These are phyloP conservation scores for Neofusicoccum ribis DNA, from an alignment of 2,329 filamentous ascomycete species.

Conservation along the genomic window DNA sequence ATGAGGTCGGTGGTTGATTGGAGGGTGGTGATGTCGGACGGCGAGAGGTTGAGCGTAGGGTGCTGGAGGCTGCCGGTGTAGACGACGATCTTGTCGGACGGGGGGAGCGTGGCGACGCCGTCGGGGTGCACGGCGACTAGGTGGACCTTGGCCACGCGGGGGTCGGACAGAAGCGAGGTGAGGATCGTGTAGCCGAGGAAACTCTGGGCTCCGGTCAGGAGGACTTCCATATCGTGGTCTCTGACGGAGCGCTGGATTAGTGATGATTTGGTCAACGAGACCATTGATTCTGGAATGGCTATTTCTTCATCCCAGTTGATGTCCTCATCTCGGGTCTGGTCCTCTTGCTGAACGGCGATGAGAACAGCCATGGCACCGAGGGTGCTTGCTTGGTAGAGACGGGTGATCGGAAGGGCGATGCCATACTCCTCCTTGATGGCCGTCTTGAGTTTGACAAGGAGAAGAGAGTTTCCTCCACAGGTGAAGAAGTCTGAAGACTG, in stretches of 20 bases:
- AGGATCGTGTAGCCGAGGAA: constrained; percentile 22
- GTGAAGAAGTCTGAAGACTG: constrained; percentile 35
- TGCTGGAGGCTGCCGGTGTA: constrained; percentile 41
- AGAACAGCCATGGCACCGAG: constrained; percentile 38
- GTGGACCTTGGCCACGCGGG: constrained; percentile 34
- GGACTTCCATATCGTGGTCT: background rate
- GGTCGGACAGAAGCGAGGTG: constrained; percentile 33
- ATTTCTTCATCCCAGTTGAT: constrained; percentile 43
- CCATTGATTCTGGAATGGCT: constrained; percentile 20
- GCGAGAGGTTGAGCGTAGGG: constrained; percentile 40
- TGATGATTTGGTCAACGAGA: too few relatives aligned
- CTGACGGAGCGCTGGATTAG: background rate
- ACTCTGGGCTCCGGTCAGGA: constrained; percentile 25
- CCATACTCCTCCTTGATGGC: constrained; percentile 36
- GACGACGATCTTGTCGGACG: constrained; percentile 18
- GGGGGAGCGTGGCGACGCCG: background rate
- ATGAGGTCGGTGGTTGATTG: constrained; percentile 35
- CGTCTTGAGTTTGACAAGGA: constrained; percentile 42
- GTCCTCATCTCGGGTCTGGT: constrained; percentile 11
- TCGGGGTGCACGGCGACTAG: constrained; percentile 44
- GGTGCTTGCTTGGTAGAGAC: constrained; percentile 42
- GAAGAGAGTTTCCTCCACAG: constrained; percentile 45
- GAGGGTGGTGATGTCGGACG: constrained; percentile 30
- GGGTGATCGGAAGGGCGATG: constrained; percentile 32
- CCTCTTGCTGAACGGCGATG: background rate